Base-by-base conservation (phyloP, 176 grass and related monocot species). In the Bothriochloa decipiens region DNA sequence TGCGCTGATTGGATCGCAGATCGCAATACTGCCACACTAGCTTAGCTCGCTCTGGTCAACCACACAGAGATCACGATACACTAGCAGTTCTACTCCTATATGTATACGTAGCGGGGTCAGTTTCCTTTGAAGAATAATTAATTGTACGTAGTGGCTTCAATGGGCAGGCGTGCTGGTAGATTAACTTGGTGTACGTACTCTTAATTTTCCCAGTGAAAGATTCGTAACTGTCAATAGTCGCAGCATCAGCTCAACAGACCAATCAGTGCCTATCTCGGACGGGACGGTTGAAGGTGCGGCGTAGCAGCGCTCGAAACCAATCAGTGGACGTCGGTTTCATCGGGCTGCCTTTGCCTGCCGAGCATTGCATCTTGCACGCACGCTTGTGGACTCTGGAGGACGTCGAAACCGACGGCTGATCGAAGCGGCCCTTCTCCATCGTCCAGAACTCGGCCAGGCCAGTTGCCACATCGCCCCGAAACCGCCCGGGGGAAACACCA, bases 241-340 rank as follows among this genome's bases (percentile, higher is more conserved):
- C 3, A n/a, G 18, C 20, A 41, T 39, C n/a, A 39, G 45, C 45
- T 49, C 26, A 29, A 14, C 32, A 20, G 49, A 71, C 41, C n/a
- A n/a, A n/a, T n/a, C n/a, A n/a, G n/a, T n/a, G n/a, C n/a, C n/a
- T n/a, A n/a, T n/a, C n/a, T n/a, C n/a, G n/a, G n/a, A n/a, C n/a
- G n/a, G n/a, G n/a, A n/a, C n/a, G n/a, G n/a, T n/a, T 55, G 22
- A 63, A 46, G 39, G 26, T 6, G 25, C 36, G 35, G 14, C 33
- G 11, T 27, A 68, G 13, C 46, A n/a, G 4, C 7, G 57, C 7
- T 20, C 58, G 2, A 0, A 11, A 16, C 71, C 61, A 20, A 76
- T 42, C 32, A 84, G 65, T 32, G 32, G 62, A 68, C 82, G 72
- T 76, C 72, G 45, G 72, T 84, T 42, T 84, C 82, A 4, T 28